These are phyloP conservation scores for Lodderomyces orthopsilosis DNA, from an alignment of 1,139 yeast species.

Conservation along the genomic window DNA sequence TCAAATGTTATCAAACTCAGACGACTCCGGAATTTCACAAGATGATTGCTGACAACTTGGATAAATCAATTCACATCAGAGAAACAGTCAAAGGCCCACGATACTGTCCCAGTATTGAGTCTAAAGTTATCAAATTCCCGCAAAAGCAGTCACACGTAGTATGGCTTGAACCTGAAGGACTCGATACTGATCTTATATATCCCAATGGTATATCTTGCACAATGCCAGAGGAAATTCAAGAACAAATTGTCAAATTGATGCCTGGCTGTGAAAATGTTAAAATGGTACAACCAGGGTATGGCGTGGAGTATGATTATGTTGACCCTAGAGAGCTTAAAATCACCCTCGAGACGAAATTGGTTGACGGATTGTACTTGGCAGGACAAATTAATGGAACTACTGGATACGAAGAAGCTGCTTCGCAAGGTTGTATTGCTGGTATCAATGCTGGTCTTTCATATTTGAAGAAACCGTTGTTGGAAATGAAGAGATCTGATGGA, in stretches of 20 bases:
- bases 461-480: constrained; percentile 44
- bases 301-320: constrained; percentile 95
- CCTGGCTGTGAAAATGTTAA: constrained; percentile 86
- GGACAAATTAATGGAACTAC: constrained; percentile 99
- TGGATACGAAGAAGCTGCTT: constrained; percentile 98
- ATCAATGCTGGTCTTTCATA: constrained; percentile 76
- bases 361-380: constrained; percentile 80
- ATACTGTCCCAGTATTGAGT: constrained; percentile 95
- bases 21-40: constrained; percentile 79
- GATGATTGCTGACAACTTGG: constrained; percentile 64
- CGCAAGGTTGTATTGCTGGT: constrained; percentile 96
- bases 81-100: constrained; percentile 97
- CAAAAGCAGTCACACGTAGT: constrained; percentile 74
- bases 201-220: constrained; percentile 97
- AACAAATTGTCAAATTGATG: constrained; percentile 66
- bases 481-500: constrained; percentile 74
- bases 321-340: constrained; percentile 84
- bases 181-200: constrained; percentile 78
- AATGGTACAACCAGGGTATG: constrained; percentile 95
- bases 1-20: constrained; percentile 71
- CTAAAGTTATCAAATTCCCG: constrained; percentile 78
- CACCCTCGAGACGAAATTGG: constrained; percentile 78
- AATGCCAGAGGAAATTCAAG: constrained; percentile 93
- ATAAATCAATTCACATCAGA: constrained; percentile 82
- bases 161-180: constrained; percentile 97